Percentiles rank a stretch among this genome's conserved stretches.
Conservation (phyloP, 1,284 basidiomycete species). For the Takashimella koratensis region DNA sequence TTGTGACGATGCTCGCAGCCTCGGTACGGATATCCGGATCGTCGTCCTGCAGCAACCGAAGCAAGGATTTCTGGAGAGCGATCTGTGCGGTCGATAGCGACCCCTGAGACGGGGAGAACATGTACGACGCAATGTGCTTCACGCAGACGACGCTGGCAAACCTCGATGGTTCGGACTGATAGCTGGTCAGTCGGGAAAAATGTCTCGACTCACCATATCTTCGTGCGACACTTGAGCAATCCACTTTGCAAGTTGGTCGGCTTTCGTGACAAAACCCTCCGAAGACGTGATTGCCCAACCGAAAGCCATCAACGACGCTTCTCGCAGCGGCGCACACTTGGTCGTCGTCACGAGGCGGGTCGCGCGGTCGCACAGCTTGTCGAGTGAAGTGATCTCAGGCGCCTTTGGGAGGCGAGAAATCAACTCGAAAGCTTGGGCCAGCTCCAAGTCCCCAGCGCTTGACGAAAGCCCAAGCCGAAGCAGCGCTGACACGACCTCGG, state of each 20-base stretch:
- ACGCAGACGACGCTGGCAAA: slow-evolving; percentile 23
- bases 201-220: slow-evolving; percentile 16
- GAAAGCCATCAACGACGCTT: slow-evolving; percentile 34
- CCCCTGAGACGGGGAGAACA: slow-evolving; percentile 5
- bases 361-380: slow-evolving; percentile 1
- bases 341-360: background rate
- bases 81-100: background rate
- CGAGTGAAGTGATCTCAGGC: background rate
- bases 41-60: slow-evolving; percentile 41
- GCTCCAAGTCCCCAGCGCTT: slow-evolving; percentile 9
- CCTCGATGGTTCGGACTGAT: slow-evolving; percentile 32
- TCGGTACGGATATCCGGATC: slow-evolving; percentile 37
- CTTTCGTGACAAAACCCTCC: background rate
- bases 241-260: background rate
- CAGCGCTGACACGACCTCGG: slow-evolving; percentile 2
- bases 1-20: slow-evolving; percentile 23
- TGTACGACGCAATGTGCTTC: slow-evolving; percentile 10
- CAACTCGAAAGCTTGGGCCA: slow-evolving; percentile 5
- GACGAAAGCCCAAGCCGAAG: background rate
- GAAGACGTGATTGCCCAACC: slow-evolving; percentile 17
- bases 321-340: slow-evolving; percentile 33
- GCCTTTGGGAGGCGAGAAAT: background rate
- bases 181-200: background rate
- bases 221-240: slow-evolving; percentile 15
- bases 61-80: slow-evolving; percentile 19